These are phyloP conservation scores for Tripidium arundinaceum DNA, from an alignment of 202 grass and related monocot species.

Conservation along the genomic window DNA sequence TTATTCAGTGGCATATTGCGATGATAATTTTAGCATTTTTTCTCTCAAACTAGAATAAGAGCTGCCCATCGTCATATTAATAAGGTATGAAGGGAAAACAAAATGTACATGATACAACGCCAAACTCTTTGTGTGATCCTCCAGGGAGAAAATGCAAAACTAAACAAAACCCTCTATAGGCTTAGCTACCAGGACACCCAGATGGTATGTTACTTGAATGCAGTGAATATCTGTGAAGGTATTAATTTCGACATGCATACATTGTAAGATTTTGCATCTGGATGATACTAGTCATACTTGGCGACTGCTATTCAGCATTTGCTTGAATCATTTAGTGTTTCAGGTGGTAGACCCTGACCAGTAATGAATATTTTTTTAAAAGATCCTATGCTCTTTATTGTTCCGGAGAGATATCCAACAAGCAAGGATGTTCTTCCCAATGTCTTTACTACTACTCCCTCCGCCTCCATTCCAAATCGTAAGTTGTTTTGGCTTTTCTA, in stretches of 20 bases:
- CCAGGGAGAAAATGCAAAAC: not conserved
- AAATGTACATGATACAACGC: not conserved
- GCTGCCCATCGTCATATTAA: not conserved
- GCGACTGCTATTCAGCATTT: constrained; percentile 7
- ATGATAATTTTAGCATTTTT: not conserved
- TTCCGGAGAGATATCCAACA: not conserved
- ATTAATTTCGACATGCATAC: constrained; percentile 1
- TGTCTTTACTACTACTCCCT: not conserved
- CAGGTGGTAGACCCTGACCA: constrained; percentile 5
- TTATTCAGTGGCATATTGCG: not conserved
- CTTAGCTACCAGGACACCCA: not conserved
- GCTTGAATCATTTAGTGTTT: constrained; percentile 16
- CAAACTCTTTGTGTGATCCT: not conserved
- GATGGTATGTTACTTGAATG: not conserved
- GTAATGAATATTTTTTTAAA: not conserved
- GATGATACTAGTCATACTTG: not conserved
- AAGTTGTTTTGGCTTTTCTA: not conserved
- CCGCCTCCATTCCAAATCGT: not conserved
- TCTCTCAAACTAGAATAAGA: not conserved
- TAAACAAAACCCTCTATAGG: not conserved
- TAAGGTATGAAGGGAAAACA: not conserved
- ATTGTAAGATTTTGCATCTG: constrained; percentile 22
- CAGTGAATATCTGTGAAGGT: not conserved
- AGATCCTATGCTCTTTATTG: not conserved
- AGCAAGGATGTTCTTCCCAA: constrained; percentile 1